phyloP scores from a whole-genome alignment of 148 eudicot genomes.

The Arbutus unedo region DNA sequence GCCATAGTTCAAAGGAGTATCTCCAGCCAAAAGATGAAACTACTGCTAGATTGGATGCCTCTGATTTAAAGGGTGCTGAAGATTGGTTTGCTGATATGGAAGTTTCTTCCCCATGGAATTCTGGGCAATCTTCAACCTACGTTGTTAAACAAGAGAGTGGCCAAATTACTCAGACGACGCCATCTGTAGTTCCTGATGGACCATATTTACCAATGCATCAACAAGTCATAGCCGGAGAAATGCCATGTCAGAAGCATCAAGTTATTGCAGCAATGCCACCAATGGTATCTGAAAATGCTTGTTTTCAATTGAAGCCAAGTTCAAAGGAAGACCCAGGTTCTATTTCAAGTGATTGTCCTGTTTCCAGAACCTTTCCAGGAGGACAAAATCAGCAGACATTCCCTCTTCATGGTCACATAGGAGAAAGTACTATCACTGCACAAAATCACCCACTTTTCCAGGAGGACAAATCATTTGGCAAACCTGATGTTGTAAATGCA shows the following conservation, averaged over 20 bases:
- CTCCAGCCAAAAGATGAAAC: background rate
- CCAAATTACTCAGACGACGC: background rate
- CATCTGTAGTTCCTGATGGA: background rate
- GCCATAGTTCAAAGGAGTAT: background rate
- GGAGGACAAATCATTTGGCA: constrained; percentile 9
- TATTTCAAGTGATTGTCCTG: background rate
- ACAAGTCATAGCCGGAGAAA: constrained; percentile 11
- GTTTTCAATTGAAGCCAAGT: background rate
- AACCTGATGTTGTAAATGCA: constrained; percentile 3
- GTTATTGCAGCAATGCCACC: background rate
- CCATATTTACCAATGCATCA: background rate
- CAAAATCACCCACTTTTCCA: background rate
- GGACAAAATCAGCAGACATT: constrained; percentile 6
- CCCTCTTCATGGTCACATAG: background rate
- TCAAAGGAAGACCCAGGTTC: background rate
- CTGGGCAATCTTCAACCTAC: background rate
- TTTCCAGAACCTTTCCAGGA: background rate
- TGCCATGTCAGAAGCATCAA: constrained; percentile 8
- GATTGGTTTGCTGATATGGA: constrained; percentile 13
- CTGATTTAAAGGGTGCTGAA: background rate
- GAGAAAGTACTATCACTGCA: background rate
- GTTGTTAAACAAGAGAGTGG: constrained; percentile 6
- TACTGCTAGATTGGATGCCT: background rate
- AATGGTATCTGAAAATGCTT: background rate
- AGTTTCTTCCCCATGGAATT: constrained; percentile 8